A percentile compares a stretch with the other conserved stretches of the same genome.
Evolutionary conservation across 1,139 yeast genomes (phyloP).

Genomic region (Magnusiomyces paraingens): DNA sequence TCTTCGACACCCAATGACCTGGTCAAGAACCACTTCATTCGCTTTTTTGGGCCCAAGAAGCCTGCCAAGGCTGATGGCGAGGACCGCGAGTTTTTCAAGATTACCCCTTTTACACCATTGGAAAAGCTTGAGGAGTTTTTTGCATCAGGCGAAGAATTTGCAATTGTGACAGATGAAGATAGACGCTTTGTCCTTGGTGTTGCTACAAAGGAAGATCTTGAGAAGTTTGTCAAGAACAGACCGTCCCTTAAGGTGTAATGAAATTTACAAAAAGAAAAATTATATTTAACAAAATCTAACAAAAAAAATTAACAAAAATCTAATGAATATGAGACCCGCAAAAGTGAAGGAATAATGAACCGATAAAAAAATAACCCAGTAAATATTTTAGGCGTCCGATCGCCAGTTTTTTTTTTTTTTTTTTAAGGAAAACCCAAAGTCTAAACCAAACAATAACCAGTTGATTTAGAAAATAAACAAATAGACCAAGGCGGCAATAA

Average conservation of each 20-base stretch:
- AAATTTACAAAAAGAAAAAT: background rate
- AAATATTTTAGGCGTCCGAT: too few relatives aligned
- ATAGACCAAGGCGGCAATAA: background rate
- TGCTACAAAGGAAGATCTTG: conserved; percentile 57
- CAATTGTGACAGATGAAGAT: conserved; percentile 50
- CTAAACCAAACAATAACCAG: too few relatives aligned
- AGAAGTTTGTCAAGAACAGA: conserved; percentile 46
- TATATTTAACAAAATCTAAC: background rate
- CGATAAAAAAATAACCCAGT: too few relatives aligned
- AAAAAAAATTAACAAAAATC: background rate
- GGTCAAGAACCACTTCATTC: conserved; percentile 29
- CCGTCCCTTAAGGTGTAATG: conserved; percentile 30
- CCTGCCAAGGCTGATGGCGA: conserved; percentile 4
- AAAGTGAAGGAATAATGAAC: too few relatives aligned
- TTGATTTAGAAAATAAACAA: background rate
- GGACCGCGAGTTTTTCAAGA: conserved; percentile 32
- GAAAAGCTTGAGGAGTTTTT: conserved; percentile 51
- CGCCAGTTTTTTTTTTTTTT: too few relatives aligned
- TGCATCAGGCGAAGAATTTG: conserved; percentile 47
- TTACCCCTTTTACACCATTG: conserved; percentile 54
- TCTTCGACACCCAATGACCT: conserved; percentile 5
- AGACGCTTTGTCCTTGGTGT: conserved; percentile 57
- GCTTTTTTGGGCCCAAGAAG: conserved; percentile 23
- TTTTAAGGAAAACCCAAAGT: too few relatives aligned
- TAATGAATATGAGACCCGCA: background rate